Percentiles rank a stretch among this genome's conserved stretches.
Conservation (phyloP, 2,329 filamentous ascomycete species). For the Acephala macrosclerotiorum region DNA sequence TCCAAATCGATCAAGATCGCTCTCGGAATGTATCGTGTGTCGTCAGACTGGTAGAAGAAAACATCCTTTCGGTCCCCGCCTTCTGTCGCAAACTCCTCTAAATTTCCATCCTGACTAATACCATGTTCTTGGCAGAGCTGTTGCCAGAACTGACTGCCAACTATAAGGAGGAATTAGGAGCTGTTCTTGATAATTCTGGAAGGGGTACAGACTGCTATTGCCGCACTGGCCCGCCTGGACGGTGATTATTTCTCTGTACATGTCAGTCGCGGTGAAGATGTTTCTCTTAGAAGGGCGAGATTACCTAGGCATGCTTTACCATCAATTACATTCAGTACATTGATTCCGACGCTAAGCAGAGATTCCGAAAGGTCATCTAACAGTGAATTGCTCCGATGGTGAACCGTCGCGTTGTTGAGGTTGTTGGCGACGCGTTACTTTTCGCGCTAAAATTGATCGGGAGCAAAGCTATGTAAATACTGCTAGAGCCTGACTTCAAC, state of each 20-base stretch:
- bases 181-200: not conserved
- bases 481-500: not conserved
- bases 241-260: slow-evolving; percentile 92
- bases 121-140: slow-evolving; percentile 98
- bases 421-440: not conserved
- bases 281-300: not conserved
- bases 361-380: not conserved
- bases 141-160: slow-evolving; percentile 98
- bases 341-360: not conserved
- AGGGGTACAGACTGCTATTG: slow-evolving; percentile 86
- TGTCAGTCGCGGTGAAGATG: not conserved
- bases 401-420: not conserved
- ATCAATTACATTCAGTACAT: slow-evolving; percentile 25
- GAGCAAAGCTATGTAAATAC: slow-evolving; percentile 7
- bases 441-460: not conserved
- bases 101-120: slow-evolving; percentile 95
- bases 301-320: slow-evolving; percentile 46
- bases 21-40: slow-evolving; percentile 96
- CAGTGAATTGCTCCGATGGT: not conserved
- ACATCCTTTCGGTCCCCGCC: slow-evolving; percentile 98
- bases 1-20: slow-evolving; percentile 96
- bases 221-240: slow-evolving; percentile 99
- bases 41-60: slow-evolving; percentile 99
- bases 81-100: slow-evolving; percentile 97
- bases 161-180: slow-evolving; percentile 53